phyloP scores from a whole-genome alignment of 1,284 basidiomycete species.

The Ustilago esculenta region DNA sequence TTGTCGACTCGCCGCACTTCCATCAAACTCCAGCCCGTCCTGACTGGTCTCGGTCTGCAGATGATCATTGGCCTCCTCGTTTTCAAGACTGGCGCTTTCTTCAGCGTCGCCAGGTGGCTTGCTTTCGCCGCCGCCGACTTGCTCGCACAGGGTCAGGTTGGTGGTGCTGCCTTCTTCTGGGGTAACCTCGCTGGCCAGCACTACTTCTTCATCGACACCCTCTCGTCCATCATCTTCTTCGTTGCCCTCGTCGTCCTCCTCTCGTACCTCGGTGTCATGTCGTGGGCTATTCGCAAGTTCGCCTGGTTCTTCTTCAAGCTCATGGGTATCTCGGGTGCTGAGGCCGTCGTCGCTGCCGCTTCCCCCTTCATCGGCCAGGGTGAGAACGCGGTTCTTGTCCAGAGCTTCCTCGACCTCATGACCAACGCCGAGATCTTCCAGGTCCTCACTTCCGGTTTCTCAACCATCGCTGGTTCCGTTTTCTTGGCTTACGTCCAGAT shows the following conservation, averaged over 20 bases:
- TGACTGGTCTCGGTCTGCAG: constrained; percentile 59
- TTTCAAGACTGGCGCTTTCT: constrained; percentile 62
- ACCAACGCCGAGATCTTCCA: constrained; percentile 88
- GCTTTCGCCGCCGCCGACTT: constrained; percentile 58
- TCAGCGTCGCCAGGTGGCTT: constrained; percentile 56
- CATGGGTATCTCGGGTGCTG: constrained; percentile 77
- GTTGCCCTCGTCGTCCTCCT: constrained; percentile 73
- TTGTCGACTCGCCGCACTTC: constrained; percentile 46
- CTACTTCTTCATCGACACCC: constrained; percentile 64
- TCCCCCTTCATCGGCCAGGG: constrained; percentile 83
- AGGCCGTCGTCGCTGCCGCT: constrained; percentile 88
- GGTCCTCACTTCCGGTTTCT: constrained; percentile 83
- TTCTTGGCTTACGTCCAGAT: constrained; percentile 82
- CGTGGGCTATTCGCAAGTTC: constrained; percentile 67
- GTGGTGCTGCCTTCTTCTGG: constrained; percentile 64
- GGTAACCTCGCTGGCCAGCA: constrained; percentile 32
- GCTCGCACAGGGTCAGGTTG: constrained; percentile 53
- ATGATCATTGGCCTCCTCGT: constrained; percentile 63
- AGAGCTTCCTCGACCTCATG: constrained; percentile 86
- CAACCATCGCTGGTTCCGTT: constrained; percentile 89
- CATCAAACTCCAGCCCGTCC: constrained; percentile 54
- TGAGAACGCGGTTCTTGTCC: constrained; percentile 62
- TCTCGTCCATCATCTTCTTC: constrained; percentile 76
- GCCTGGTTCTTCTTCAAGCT: constrained; percentile 93
- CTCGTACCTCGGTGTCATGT: constrained; percentile 68